Conservation (phyloP, 352 stramenopile genomes). For the Globisporangium viniferum region DNA sequence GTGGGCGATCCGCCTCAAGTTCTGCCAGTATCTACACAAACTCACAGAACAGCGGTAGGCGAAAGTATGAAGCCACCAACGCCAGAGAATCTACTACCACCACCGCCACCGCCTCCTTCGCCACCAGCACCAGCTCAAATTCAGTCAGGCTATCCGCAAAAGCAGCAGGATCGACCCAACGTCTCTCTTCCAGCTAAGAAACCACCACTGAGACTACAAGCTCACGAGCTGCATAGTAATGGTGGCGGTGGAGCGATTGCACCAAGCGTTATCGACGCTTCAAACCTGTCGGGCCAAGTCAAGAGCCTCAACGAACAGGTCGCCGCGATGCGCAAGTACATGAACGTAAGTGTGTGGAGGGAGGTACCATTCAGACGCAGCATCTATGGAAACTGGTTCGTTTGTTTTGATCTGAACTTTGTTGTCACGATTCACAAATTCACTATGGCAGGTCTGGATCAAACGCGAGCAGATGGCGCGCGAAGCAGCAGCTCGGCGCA, state of each 20-base stretch:
- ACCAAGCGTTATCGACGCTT: background rate
- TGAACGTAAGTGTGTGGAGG: constrained; percentile 36
- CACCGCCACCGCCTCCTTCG: background rate
- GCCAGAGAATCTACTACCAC: background rate
- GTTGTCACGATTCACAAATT: background rate
- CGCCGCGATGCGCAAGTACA: constrained; percentile 61
- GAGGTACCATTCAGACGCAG: background rate
- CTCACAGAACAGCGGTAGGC: background rate
- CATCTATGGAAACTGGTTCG: background rate
- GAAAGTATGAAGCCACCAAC: background rate
- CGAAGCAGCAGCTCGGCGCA: constrained; percentile 34
- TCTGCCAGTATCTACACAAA: background rate
- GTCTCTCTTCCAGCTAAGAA: background rate
- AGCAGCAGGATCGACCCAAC: background rate
- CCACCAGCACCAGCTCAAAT: background rate
- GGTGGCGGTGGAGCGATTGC: background rate
- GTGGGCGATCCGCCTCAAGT: background rate
- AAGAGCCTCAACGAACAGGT: constrained; percentile 46
- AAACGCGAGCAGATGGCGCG: constrained; percentile 63
- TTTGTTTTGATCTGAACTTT: background rate
- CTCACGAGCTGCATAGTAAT: background rate
- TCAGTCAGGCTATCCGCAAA: background rate
- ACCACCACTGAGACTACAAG: background rate
- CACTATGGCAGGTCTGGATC: constrained; percentile 44
- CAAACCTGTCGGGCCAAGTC: constrained; percentile 19